A percentile compares a stretch with the other conserved stretches of the same genome.
Evolutionary conservation across 768 basidiomycete species (phyloP).

Genomic region (Russula griseocarnosa): DNA sequence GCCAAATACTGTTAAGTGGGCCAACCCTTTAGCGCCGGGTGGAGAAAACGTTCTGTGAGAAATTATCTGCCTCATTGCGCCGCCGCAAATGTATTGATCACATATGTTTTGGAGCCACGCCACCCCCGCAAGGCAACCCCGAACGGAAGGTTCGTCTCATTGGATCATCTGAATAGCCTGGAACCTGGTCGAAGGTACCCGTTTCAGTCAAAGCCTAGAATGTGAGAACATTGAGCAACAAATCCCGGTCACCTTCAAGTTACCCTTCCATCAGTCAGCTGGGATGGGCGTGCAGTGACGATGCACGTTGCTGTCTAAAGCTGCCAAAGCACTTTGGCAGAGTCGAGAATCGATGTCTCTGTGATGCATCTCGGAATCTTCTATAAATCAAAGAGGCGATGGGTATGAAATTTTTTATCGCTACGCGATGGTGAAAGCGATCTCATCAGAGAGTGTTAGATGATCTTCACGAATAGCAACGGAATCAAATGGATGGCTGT

Average conservation of each 20-base stretch:
- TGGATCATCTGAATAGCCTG: neutral
- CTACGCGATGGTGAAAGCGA: neutral
- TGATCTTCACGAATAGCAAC: neutral
- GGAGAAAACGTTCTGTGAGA: neutral
- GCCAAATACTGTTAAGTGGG: conserved; percentile 1
- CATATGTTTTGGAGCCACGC: neutral
- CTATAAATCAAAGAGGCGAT: neutral
- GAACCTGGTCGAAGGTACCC: neutral
- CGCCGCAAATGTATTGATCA: neutral
- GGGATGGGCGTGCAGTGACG: neutral
- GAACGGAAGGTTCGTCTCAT: neutral
- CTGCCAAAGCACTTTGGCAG: neutral
- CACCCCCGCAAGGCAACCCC: neutral
- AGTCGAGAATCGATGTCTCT: neutral
- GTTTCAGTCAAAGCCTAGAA: neutral
- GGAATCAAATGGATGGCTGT: too few species aligned
- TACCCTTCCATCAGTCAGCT: neutral
- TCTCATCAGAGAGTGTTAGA: neutral
- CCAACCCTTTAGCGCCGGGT: neutral
- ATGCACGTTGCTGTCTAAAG: neutral
- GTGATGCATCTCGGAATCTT: neutral
- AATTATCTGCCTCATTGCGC: conserved; percentile 1
- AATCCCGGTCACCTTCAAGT: neutral
- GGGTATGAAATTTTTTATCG: neutral
- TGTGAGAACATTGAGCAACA: too few species aligned